Conservation (phyloP, 2,329 filamentous ascomycete species). For the Aureobasidium uvarum region DNA sequence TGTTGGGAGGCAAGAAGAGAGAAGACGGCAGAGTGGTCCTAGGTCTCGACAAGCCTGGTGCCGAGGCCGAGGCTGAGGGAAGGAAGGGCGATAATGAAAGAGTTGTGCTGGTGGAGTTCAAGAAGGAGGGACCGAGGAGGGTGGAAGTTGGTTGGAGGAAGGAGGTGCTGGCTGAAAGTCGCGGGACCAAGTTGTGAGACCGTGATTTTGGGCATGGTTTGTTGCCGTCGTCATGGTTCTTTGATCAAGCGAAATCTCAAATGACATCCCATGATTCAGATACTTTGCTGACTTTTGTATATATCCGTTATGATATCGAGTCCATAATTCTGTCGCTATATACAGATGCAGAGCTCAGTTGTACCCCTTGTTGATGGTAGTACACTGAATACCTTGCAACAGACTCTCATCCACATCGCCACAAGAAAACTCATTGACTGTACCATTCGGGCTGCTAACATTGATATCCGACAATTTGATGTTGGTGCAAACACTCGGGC, state of each 20-base stretch:
- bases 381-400: slow-evolving; percentile 36
- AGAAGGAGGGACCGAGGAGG: slow-evolving; percentile 56
- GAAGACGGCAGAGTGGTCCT: slow-evolving; percentile 54
- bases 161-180: slow-evolving; percentile 54
- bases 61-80: slow-evolving; percentile 57
- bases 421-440: slow-evolving; percentile 35
- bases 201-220: background rate
- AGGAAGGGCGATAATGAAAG: slow-evolving; percentile 54
- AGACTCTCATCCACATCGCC: slow-evolving; percentile 36
- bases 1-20: slow-evolving; percentile 41
- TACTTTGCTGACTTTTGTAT: background rate
- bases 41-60: slow-evolving; percentile 54
- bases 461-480: slow-evolving; percentile 44
- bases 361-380: slow-evolving; percentile 16
- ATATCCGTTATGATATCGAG: background rate
- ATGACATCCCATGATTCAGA: background rate
- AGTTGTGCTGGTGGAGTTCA: slow-evolving; percentile 58
- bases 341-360: slow-evolving; percentile 4
- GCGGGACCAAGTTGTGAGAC: slow-evolving; percentile 37
- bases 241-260: background rate
- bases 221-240: background rate
- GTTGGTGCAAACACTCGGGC: slow-evolving; percentile 49
- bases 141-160: slow-evolving; percentile 51
- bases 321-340: background rate
- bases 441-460: slow-evolving; percentile 34